Percentiles rank a stretch among this genome's conserved stretches.
Evolutionary conservation across 768 basidiomycete species (phyloP).

Genomic region (Xanthoconium purpureum): DNA sequence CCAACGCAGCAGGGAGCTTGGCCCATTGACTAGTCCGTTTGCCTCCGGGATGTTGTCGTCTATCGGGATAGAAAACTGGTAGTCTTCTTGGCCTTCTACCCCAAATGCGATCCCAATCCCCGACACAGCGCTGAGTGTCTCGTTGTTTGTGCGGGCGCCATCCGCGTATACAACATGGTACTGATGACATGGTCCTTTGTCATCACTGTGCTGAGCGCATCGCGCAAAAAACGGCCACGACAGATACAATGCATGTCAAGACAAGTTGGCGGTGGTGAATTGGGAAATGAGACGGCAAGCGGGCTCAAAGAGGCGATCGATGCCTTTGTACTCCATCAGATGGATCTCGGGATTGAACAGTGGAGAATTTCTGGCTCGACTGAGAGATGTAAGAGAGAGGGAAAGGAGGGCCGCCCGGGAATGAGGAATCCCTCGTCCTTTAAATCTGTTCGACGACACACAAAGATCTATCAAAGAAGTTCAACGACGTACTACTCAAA

Average conservation of each 20-base stretch:
- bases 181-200: conserved; percentile 14
- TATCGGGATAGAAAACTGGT: conserved; percentile 19
- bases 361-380: too few species aligned
- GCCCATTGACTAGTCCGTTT: conserved; percentile 32
- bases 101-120: conserved; percentile 8
- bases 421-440: too few species aligned
- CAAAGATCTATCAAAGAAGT: too few species aligned
- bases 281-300: not conserved
- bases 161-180: conserved; percentile 31
- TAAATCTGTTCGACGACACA: too few species aligned
- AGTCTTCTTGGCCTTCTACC: not conserved
- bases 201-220: not conserved
- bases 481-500: too few species aligned
- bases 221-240: not conserved
- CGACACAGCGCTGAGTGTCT: conserved; percentile 14
- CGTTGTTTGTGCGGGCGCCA: conserved; percentile 35
- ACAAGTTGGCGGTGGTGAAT: not conserved
- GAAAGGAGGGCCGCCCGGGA: too few species aligned
- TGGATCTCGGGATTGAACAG: too few species aligned
- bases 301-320: not conserved
- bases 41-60: conserved; percentile 15
- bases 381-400: too few species aligned
- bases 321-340: not conserved
- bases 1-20: conserved; percentile 30
- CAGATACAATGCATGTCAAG: not conserved